These are phyloP conservation scores for Irpex lacteus DNA, from an alignment of 1,284 basidiomycete genomes.

Conservation along the genomic window DNA sequence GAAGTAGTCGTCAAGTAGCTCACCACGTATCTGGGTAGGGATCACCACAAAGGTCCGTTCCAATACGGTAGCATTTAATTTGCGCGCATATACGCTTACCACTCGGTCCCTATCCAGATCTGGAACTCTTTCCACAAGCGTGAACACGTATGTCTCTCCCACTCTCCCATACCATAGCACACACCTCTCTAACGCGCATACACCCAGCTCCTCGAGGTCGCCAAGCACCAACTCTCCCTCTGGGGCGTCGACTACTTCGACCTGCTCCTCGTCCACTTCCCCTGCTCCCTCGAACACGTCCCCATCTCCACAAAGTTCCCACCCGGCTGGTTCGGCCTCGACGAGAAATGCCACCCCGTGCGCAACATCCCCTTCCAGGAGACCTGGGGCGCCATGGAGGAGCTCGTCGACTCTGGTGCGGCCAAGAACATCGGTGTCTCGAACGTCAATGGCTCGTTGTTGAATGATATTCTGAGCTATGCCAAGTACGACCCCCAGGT, in stretches of 20 bases:
- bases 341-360: constrained; percentile 59
- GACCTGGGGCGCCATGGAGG: constrained; percentile 77
- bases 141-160: constrained; percentile 50
- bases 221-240: constrained; percentile 62
- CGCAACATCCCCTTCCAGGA: constrained; percentile 64
- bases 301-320: constrained; percentile 75
- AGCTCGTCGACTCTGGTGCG: constrained; percentile 65
- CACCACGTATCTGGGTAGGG: constrained; percentile 32
- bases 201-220: constrained; percentile 46
- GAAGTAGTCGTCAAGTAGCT: neutral
- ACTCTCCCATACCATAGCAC: neutral
- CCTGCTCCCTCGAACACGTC: constrained; percentile 73
- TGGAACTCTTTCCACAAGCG: constrained; percentile 82
- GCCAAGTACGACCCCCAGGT: constrained; percentile 70
- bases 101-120: constrained; percentile 39
- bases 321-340: constrained; percentile 73
- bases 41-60: constrained; percentile 62
- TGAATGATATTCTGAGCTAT: constrained; percentile 68
- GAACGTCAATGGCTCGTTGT: constrained; percentile 51
- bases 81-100: constrained; percentile 4
- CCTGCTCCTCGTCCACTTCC: constrained; percentile 78
- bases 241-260: constrained; percentile 85
- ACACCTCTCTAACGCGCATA: constrained; percentile 3
- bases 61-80: neutral
- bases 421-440: constrained; percentile 76